These are phyloP conservation scores for Vitis hybrid DNA, from an alignment of 177 flowering plant genomes.

Conservation along the genomic window DNA sequence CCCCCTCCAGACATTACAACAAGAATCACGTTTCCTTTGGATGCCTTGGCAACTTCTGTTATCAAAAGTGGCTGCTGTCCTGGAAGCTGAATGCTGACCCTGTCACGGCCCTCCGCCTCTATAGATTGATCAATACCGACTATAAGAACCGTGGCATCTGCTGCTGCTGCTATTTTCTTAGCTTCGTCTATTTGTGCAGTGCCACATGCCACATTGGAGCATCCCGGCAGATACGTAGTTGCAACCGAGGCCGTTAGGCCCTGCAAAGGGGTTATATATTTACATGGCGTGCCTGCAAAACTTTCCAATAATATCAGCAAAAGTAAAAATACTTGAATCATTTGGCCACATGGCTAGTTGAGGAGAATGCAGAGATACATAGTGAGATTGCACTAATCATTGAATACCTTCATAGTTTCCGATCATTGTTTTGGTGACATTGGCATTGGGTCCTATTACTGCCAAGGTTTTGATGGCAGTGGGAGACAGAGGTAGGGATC, in stretches of 20 bases:
- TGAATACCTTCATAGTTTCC: too few species aligned
- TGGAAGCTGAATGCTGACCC: slow-evolving; percentile 66
- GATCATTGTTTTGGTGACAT: too few species aligned
- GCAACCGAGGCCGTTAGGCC: slow-evolving; percentile 65
- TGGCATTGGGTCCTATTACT: too few species aligned
- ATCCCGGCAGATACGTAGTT: slow-evolving; percentile 61
- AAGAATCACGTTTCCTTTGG: slow-evolving; percentile 93
- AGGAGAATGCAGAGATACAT: background rate
- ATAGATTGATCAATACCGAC: slow-evolving; percentile 83
- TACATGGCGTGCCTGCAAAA: slow-evolving; percentile 78
- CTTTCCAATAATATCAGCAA: background rate
- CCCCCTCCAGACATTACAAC: slow-evolving; percentile 98
- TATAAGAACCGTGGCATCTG: slow-evolving; percentile 87
- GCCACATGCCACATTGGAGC: slow-evolving; percentile 63
- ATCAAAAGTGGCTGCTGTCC: slow-evolving; percentile 72
- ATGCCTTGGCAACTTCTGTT: slow-evolving; percentile 59
- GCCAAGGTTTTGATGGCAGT: too few species aligned
- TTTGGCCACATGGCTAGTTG: background rate
- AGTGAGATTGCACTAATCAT: too few species aligned
- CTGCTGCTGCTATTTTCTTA: slow-evolving; percentile 55
- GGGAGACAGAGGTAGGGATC: background rate
- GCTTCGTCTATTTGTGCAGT: slow-evolving; percentile 65
- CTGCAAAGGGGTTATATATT: slow-evolving; percentile 79
- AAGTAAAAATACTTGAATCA: background rate
- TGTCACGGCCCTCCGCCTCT: slow-evolving; percentile 76